These are phyloP conservation scores for Phytophthora niederhauseri DNA, from an alignment of 352 stramenopile species.

Conservation along the genomic window DNA sequence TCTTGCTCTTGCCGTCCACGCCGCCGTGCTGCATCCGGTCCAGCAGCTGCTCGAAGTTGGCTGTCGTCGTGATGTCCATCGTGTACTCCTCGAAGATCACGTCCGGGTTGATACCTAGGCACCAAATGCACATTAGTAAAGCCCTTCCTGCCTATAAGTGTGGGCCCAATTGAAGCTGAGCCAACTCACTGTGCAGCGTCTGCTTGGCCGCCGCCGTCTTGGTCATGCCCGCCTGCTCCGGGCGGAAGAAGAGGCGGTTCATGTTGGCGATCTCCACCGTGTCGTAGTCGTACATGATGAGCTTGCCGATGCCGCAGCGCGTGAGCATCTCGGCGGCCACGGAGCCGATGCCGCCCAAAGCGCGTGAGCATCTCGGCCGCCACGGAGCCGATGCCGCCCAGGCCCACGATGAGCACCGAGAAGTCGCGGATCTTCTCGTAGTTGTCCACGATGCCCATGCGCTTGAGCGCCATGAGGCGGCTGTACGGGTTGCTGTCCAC, in stretches of 20 bases:
- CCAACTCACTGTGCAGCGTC: constrained; percentile 73
- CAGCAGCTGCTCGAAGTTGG: constrained; percentile 86
- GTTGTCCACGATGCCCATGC: constrained; percentile 91
- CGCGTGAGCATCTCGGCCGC: constrained; percentile 91
- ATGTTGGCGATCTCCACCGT: constrained; percentile 92
- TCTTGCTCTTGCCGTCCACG: constrained; percentile 54
- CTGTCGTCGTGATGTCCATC: constrained; percentile 86
- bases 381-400: constrained; percentile 88
- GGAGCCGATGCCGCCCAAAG: constrained; percentile 88
- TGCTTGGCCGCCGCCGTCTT: constrained; percentile 90
- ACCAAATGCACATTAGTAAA: neutral
- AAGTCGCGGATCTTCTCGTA: constrained; percentile 88
- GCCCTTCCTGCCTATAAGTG: too few species aligned
- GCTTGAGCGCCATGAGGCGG: constrained; percentile 90
- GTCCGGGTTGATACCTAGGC: constrained; percentile 86
- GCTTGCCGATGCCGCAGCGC: constrained; percentile 89
- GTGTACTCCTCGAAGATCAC: constrained; percentile 90
- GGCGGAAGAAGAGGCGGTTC: constrained; percentile 92
- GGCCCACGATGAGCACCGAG: constrained; percentile 82
- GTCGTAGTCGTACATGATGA: constrained; percentile 93
- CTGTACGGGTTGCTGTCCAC: constrained; percentile 91
- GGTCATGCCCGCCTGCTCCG: constrained; percentile 85
- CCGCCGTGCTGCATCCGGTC: constrained; percentile 77
- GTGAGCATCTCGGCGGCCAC: constrained; percentile 92
- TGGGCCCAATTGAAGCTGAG: too few species aligned